Evolutionary conservation across 108 stramenopile genomes (phyloP).

Genomic region (Skeletonema tropicum): DNA sequence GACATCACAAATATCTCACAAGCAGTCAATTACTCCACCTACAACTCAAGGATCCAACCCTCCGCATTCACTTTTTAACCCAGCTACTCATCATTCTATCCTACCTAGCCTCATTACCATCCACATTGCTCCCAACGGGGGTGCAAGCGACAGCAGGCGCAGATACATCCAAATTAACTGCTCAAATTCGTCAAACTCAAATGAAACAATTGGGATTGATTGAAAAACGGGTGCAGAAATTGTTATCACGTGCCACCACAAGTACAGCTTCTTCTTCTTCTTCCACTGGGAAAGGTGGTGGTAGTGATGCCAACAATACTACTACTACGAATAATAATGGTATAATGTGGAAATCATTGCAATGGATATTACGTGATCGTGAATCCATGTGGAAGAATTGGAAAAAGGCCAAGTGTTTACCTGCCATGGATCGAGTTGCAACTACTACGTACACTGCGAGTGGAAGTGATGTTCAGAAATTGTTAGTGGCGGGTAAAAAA

Average conservation of each 20-base stretch:
- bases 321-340: slow-evolving; percentile 19
- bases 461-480: slow-evolving; percentile 2
- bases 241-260: slow-evolving; percentile 28
- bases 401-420: slow-evolving; percentile 79
- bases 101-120: slow-evolving; percentile 56
- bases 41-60: slow-evolving; percentile 64
- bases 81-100: slow-evolving; percentile 73
- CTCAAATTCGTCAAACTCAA: slow-evolving; percentile 3
- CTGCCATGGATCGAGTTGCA: slow-evolving; percentile 32
- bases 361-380: slow-evolving; percentile 54
- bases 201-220: slow-evolving; percentile 36
- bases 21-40: slow-evolving; percentile 58
- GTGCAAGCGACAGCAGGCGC: slow-evolving; percentile 1
- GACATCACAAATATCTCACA: slow-evolving; percentile 67
- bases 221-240: slow-evolving; percentile 50
- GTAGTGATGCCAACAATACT: slow-evolving; percentile 5
- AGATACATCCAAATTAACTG: slow-evolving; percentile 1
- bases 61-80: slow-evolving; percentile 64
- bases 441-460: neutral
- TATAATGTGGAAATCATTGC: slow-evolving; percentile 20
- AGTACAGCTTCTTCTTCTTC: no score
- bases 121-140: slow-evolving; percentile 30
- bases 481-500: slow-evolving; percentile 12
- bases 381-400: slow-evolving; percentile 76
- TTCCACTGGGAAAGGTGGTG: no score